These are phyloP conservation scores for Litchi chinensis DNA, from an alignment of 345 rosid species.

Conservation along the genomic window DNA sequence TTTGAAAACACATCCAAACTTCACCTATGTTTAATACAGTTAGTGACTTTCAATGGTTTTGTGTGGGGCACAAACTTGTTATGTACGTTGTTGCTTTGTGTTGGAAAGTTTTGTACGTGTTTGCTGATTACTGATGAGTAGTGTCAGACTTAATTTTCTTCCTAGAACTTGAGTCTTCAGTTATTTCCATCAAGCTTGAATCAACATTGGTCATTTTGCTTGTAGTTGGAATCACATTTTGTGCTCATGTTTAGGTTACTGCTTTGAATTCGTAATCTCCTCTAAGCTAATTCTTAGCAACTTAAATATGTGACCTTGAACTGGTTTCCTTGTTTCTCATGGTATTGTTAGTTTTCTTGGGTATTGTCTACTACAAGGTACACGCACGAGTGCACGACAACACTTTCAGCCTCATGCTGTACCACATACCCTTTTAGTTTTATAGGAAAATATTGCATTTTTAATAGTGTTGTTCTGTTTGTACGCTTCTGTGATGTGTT, in stretches of 20 bases:
- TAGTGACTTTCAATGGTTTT: no score
- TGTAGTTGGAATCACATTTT: neutral
- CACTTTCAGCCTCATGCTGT: neutral
- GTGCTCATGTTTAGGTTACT: neutral
- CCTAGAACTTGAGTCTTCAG: neutral
- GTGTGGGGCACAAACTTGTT: no score
- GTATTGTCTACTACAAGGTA: neutral
- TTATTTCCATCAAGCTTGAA: constrained; percentile 5
- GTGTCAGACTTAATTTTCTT: neutral
- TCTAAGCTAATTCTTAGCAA: neutral
- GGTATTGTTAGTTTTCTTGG: neutral
- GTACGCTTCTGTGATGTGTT: neutral
- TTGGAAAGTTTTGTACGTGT: neutral
- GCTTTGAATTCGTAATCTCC: neutral
- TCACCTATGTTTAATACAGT: no score
- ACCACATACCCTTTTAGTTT: neutral
- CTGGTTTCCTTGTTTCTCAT: neutral
- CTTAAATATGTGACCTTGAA: neutral
- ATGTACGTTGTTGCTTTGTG: no score
- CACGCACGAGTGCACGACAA: neutral
- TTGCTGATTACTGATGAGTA: neutral
- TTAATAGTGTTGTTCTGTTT: neutral
- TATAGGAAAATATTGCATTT: neutral
- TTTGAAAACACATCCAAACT: no score
- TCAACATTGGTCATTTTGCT: neutral